Conservation (phyloP, 805 yeast genomes). For the Ogataea nitratoaversa region DNA sequence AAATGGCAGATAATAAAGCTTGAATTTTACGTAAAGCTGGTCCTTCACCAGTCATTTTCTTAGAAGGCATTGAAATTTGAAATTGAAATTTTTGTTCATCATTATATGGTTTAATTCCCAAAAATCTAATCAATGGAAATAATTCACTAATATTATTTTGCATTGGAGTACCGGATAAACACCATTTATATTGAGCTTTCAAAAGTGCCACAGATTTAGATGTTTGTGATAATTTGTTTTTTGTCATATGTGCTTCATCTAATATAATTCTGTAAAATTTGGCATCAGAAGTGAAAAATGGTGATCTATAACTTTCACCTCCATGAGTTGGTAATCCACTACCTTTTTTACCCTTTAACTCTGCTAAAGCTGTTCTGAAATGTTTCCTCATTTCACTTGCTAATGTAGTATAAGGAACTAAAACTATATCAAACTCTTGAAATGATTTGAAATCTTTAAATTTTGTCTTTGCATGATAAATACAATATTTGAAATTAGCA, state of each 20-base stretch:
- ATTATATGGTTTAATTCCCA: conserved; percentile 60
- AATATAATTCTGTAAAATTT: conserved; percentile 47
- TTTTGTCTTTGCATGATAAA: conserved; percentile 53
- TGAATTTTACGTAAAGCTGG: conserved; percentile 55
- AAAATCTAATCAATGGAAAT: conserved; percentile 47
- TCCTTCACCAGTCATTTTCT: conserved; percentile 27
- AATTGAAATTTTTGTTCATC: conserved; percentile 49
- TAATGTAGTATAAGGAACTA: conserved; percentile 77
- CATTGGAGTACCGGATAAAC: conserved; percentile 58
- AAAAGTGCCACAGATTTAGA: conserved; percentile 44
- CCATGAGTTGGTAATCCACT: conserved; percentile 38
- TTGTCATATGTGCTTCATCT: conserved; percentile 56
- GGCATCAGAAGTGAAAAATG: conserved; percentile 54
- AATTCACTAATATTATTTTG: conserved; percentile 53
- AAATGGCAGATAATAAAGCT: conserved; percentile 65
- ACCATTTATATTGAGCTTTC: conserved; percentile 39
- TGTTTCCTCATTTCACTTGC: conserved; percentile 75
- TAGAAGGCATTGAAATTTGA: conserved; percentile 56
- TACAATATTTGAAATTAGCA: conserved; percentile 42
- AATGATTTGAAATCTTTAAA: conserved; percentile 43
- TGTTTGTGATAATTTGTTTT: conserved; percentile 44
- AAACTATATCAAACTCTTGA: conserved; percentile 60
- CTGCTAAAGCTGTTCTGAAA: conserved; percentile 35
- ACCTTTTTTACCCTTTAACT: conserved; percentile 22
- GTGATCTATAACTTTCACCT: conserved; percentile 47